A percentile compares a stretch with the other conserved stretches of the same genome.
phyloP scores from a whole-genome alignment of 2,329 filamentous ascomycete genomes.

The Talaromyces amestolkiae region DNA sequence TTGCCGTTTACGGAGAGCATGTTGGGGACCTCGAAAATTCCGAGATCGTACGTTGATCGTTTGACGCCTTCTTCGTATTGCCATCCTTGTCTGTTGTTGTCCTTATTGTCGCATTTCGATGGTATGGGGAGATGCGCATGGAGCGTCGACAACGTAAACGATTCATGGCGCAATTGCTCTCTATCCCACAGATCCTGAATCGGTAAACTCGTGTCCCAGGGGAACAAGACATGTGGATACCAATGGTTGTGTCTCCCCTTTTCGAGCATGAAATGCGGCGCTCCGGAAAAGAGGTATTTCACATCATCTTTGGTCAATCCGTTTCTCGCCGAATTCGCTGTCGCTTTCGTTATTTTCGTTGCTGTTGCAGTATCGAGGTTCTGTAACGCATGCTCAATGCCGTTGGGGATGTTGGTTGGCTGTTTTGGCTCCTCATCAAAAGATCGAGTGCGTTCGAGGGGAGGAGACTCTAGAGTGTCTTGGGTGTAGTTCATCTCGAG shows the following conservation, averaged over 20 bases:
- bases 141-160: conserved; percentile 43
- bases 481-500: conserved; percentile 3
- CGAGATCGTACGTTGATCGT: conserved; percentile 43
- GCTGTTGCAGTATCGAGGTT: background rate
- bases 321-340: background rate
- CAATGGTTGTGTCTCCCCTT: conserved; percentile 39
- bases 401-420: conserved; percentile 29
- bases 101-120: conserved; percentile 26
- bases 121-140: conserved; percentile 47
- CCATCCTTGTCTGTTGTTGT: conserved; percentile 24
- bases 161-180: conserved; percentile 39
- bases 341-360: background rate
- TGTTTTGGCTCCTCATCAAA: conserved; percentile 27
- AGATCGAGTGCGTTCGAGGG: conserved; percentile 17
- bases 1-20: conserved; percentile 48
- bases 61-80: conserved; percentile 26
- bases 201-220: conserved; percentile 41
- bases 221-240: conserved; percentile 46
- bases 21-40: conserved; percentile 49
- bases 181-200: conserved; percentile 44
- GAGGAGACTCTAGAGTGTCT: background rate
- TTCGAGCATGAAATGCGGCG: conserved; percentile 47
- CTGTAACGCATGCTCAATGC: conserved; percentile 26
- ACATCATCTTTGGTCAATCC: conserved; percentile 37
- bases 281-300: conserved; percentile 42